Evolutionary conservation across 805 yeast genomes (phyloP).

Genomic region (Candida ascalaphidarum): DNA sequence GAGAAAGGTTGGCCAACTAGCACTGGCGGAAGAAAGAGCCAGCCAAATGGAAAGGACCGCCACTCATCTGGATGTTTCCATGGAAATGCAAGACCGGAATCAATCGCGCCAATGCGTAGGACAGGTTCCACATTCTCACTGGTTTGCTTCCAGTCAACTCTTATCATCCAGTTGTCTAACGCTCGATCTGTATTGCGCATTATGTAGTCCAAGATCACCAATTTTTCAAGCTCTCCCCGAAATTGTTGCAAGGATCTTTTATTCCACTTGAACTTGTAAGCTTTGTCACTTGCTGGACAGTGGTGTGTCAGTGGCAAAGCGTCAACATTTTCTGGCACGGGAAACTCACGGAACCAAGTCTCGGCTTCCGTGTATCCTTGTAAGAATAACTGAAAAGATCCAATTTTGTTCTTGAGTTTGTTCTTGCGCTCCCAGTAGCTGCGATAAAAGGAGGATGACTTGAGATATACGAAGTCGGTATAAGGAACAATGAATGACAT

Average conservation of each 20-base stretch:
- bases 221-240: conserved; percentile 54
- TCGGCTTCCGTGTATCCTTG: conserved; percentile 54
- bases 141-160: conserved; percentile 33
- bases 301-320: conserved; percentile 11
- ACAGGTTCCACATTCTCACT: conserved; percentile 17
- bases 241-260: conserved; percentile 39
- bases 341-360: conserved; percentile 45
- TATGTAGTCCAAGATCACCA: conserved; percentile 63
- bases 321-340: conserved; percentile 36
- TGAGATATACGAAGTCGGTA: conserved; percentile 48
- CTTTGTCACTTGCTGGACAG: no score
- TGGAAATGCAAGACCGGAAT: conserved; percentile 67
- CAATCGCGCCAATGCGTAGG: conserved; percentile 61
- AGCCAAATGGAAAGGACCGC: conserved; percentile 73
- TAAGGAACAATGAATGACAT: conserved; percentile 55
- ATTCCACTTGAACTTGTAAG: conserved; percentile 46
- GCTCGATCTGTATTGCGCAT: conserved; percentile 74
- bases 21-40: conserved; percentile 60
- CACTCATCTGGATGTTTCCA: conserved; percentile 82
- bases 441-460: conserved; percentile 45
- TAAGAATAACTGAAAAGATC: conserved; percentile 60
- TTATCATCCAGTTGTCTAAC: conserved; percentile 72
- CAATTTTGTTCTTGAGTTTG: conserved; percentile 40
- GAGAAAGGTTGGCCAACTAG: conserved; percentile 65
- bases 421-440: conserved; percentile 36